These are phyloP conservation scores for Geosmithia flava DNA, from an alignment of 2,329 filamentous ascomycete species.

Conservation along the genomic window DNA sequence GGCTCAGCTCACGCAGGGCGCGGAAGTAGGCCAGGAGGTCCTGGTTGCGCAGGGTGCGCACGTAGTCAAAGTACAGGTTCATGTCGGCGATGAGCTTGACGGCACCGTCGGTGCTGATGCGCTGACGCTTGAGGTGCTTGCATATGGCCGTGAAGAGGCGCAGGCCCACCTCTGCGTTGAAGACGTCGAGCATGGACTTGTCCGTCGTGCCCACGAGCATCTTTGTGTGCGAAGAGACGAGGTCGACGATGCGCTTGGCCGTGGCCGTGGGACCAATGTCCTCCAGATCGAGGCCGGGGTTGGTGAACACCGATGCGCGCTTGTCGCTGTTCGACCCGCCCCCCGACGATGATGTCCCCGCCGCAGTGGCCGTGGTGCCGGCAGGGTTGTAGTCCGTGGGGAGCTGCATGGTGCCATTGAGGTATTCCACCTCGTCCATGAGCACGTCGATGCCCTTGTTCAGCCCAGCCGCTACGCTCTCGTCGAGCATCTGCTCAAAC, in stretches of 20 bases:
- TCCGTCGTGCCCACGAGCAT: slow-evolving; percentile 94
- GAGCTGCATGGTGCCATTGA: slow-evolving; percentile 77
- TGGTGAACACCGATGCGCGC: background rate
- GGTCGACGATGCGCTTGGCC: slow-evolving; percentile 67
- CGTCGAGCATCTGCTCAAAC: slow-evolving; percentile 97
- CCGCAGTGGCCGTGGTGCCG: background rate
- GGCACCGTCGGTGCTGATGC: slow-evolving; percentile 78
- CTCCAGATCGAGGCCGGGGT: slow-evolving; percentile 14
- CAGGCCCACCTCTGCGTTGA: slow-evolving; percentile 93
- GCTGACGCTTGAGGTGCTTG: slow-evolving; percentile 95
- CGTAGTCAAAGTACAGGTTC: slow-evolving; percentile 83
- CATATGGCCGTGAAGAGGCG: slow-evolving; percentile 84
- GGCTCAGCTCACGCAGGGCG: slow-evolving; percentile 80
- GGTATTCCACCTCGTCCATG: slow-evolving; percentile 95
- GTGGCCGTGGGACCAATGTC: slow-evolving; percentile 62
- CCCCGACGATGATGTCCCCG: slow-evolving; percentile 6
- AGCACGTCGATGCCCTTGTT: slow-evolving; percentile 97
- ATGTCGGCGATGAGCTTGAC: slow-evolving; percentile 93
- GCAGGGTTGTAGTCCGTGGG: slow-evolving; percentile 77
- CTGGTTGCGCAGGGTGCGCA: slow-evolving; percentile 68
- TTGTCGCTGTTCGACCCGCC: slow-evolving; percentile 12
- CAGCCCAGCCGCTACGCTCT: slow-evolving; percentile 85
- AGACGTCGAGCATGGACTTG: slow-evolving; percentile 96
- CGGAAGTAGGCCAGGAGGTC: slow-evolving; percentile 84
- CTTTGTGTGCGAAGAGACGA: slow-evolving; percentile 77